A percentile compares a stretch with the other conserved stretches of the same genome.
Conservation (phyloP, 805 yeast genomes). For the Myxozyma melibiosi region DNA sequence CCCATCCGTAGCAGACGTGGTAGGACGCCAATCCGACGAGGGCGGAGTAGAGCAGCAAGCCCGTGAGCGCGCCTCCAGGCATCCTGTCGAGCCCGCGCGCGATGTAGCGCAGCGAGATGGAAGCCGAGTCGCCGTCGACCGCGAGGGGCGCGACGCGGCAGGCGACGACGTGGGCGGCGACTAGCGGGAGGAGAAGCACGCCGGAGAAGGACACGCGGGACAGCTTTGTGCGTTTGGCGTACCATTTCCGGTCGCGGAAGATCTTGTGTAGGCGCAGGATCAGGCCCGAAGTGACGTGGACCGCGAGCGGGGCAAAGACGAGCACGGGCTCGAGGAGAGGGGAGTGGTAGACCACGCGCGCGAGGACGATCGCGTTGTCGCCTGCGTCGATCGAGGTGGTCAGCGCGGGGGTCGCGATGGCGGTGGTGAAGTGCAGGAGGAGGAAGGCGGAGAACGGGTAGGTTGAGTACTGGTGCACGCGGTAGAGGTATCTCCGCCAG, state of each 20-base stretch:
- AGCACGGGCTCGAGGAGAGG: conserved; percentile 53
- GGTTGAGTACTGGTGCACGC: conserved; percentile 62
- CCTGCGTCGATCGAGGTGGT: conserved; percentile 46
- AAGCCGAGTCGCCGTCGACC: conserved; percentile 66
- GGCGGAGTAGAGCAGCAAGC: conserved; percentile 6
- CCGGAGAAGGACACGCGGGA: conserved; percentile 66
- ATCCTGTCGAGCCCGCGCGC: conserved; percentile 34
- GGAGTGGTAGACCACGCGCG: conserved; percentile 62
- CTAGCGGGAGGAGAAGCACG: conserved; percentile 51
- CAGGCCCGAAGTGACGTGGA: conserved; percentile 59
- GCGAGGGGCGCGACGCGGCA: conserved; percentile 54
- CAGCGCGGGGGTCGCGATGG: conserved; percentile 56
- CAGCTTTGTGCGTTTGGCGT: conserved; percentile 36
- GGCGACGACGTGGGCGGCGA: conserved; percentile 52
- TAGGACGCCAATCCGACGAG: conserved; percentile 16
- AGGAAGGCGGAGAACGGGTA: conserved; percentile 59
- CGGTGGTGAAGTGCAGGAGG: conserved; percentile 59
- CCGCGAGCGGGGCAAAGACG: conserved; percentile 50
- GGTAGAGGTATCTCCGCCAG: conserved; percentile 24
- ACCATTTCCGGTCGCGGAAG: conserved; percentile 35
- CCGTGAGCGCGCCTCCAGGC: background rate
- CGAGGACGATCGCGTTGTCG: conserved; percentile 57
- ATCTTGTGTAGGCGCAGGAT: conserved; percentile 41
- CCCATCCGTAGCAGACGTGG: conserved; percentile 27
- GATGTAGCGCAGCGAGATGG: conserved; percentile 56